phyloP scores from a whole-genome alignment of 2,329 filamentous ascomycete genomes.

The Monascus ruber region DNA sequence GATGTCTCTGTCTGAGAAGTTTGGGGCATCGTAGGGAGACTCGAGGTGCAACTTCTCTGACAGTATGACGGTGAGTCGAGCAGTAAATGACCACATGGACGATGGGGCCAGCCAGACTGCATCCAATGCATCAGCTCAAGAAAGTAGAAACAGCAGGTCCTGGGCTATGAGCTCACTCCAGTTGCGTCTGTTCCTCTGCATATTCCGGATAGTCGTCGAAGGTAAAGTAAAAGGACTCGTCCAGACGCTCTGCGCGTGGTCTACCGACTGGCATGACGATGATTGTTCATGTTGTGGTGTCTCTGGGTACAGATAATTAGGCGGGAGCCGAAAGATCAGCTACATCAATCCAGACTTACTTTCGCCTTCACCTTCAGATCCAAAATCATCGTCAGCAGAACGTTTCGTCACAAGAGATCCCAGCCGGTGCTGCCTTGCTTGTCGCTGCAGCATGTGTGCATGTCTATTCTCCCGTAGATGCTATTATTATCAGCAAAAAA shows the following conservation, averaged over 20 bases:
- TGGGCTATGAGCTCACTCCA: slow-evolving; percentile 23
- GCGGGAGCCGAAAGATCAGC: not conserved
- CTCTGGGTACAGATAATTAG: not conserved
- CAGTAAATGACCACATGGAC: slow-evolving; percentile 15
- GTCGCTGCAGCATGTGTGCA: too few species aligned
- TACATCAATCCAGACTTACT: too few species aligned
- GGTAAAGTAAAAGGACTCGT: slow-evolving; percentile 11
- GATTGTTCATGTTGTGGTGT: not conserved
- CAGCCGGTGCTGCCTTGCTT: too few species aligned
- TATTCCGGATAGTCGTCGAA: slow-evolving; percentile 8
- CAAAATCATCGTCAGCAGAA: too few species aligned
- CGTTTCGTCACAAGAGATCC: too few species aligned
- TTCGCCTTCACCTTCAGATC: too few species aligned
- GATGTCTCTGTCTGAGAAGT: slow-evolving; percentile 17
- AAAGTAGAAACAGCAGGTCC: slow-evolving; percentile 9
- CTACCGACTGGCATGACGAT: not conserved
- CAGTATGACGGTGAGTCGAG: slow-evolving; percentile 13
- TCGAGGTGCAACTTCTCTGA: slow-evolving; percentile 12
- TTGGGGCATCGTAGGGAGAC: slow-evolving; percentile 14
- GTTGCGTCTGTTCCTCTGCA: slow-evolving; percentile 8
- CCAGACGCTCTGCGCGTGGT: slow-evolving; percentile 8
- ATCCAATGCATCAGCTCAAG: too few species aligned
- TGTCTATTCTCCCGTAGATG: too few species aligned
- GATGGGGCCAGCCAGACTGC: slow-evolving; percentile 13
- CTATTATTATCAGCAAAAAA: too few species aligned